These are phyloP conservation scores for Neonectria neomacrospora DNA, from an alignment of 2,329 filamentous ascomycete genomes.

Conservation along the genomic window DNA sequence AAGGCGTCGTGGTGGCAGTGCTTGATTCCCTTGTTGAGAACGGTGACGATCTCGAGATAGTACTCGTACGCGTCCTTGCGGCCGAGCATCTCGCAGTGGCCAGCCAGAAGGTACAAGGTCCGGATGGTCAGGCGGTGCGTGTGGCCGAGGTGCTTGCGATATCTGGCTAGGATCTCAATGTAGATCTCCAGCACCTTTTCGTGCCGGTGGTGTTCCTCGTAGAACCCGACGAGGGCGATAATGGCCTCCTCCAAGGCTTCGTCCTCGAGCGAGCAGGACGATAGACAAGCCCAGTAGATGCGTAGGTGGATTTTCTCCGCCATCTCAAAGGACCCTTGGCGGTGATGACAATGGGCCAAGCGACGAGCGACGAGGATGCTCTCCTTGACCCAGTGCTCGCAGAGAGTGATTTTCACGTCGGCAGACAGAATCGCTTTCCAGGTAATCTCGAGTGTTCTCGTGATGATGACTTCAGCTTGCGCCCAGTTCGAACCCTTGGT, in stretches of 20 bases:
- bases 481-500: slow-evolving; percentile 47
- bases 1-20: slow-evolving; percentile 55
- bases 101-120: slow-evolving; percentile 46
- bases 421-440: slow-evolving; percentile 52
- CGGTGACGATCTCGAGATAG: slow-evolving; percentile 52
- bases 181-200: slow-evolving; percentile 53
- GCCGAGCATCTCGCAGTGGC: slow-evolving; percentile 38
- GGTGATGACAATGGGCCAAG: slow-evolving; percentile 51
- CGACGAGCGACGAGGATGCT: slow-evolving; percentile 48
- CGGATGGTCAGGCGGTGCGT: slow-evolving; percentile 50
- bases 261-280: slow-evolving; percentile 47
- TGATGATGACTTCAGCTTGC: slow-evolving; percentile 50
- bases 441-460: slow-evolving; percentile 50
- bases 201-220: slow-evolving; percentile 51
- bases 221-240: slow-evolving; percentile 47
- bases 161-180: slow-evolving; percentile 48
- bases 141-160: slow-evolving; percentile 40
- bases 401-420: slow-evolving; percentile 46
- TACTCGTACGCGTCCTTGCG: slow-evolving; percentile 50
- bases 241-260: slow-evolving; percentile 45
- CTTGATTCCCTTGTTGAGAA: slow-evolving; percentile 46
- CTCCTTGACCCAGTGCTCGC: slow-evolving; percentile 48
- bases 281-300: slow-evolving; percentile 50
- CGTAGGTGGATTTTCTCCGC: slow-evolving; percentile 53
- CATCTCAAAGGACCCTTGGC: slow-evolving; percentile 50